These are phyloP conservation scores for Margaritispora aquatica DNA, from an alignment of 495 filamentous ascomycete species.

Conservation along the genomic window DNA sequence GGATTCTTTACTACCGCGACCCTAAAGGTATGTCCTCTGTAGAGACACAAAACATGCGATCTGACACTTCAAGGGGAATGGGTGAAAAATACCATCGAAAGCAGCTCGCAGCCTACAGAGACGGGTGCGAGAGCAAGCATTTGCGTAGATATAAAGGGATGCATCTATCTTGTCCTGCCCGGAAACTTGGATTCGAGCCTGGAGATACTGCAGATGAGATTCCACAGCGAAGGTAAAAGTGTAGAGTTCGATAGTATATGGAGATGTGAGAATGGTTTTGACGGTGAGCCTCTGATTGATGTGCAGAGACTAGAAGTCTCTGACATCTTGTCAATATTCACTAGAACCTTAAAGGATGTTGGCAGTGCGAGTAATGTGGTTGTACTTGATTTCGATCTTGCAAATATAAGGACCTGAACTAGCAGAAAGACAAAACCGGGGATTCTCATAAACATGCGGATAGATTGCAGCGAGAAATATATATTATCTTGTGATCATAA, in stretches of 20 bases:
- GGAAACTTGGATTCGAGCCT: constrained; percentile 18
- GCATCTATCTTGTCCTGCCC: constrained; percentile 15
- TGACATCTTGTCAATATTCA: constrained; percentile 18
- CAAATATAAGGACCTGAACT: too few relatives aligned
- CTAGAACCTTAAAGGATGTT: constrained; percentile 1
- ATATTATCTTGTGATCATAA: too few relatives aligned
- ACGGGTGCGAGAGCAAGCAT: constrained; percentile 14
- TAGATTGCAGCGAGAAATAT: too few relatives aligned
- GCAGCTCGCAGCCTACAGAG: constrained; percentile 11
- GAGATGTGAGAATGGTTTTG: constrained; percentile 11
- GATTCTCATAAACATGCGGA: too few relatives aligned
- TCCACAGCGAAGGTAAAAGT: not conserved
- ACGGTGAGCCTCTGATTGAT: constrained; percentile 20
- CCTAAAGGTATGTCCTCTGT: constrained; percentile 7
- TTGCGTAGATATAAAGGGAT: constrained; percentile 12
- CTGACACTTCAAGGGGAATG: constrained; percentile 11
- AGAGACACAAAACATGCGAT: too few relatives aligned
- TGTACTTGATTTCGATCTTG: constrained; percentile 15
- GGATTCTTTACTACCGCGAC: constrained; percentile 17
- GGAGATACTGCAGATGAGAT: constrained; percentile 5
- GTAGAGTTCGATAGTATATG: constrained; percentile 3
- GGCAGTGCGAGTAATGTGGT: constrained; percentile 8
- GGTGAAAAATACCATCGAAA: constrained; percentile 2
- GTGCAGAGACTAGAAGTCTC: constrained; percentile 9
- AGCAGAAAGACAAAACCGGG: too few relatives aligned